Conservation (phyloP, 768 basidiomycete genomes). For the Tricholoma saponaceum region DNA sequence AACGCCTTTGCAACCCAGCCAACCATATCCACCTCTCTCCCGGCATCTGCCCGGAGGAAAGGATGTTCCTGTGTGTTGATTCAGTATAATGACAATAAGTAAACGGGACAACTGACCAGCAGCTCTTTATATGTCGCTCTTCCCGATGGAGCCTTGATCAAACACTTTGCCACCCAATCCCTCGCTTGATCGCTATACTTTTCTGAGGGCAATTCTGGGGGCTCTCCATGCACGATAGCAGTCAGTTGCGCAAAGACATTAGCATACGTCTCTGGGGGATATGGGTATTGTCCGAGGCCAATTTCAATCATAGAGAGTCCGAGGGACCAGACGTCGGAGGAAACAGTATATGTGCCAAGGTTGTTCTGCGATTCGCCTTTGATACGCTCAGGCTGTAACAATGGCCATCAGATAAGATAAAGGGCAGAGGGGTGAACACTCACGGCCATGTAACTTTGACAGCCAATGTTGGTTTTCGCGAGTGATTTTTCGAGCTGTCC, state of each 20-base stretch:
- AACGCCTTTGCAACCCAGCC: slow-evolving; percentile 70
- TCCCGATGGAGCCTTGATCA: slow-evolving; percentile 74
- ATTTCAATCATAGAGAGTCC: slow-evolving; percentile 94
- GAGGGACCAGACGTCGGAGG: slow-evolving; percentile 97
- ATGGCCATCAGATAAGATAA: slow-evolving; percentile 1
- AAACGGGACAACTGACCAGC: slow-evolving; percentile 44
- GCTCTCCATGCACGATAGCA: slow-evolving; percentile 95
- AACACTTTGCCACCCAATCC: slow-evolving; percentile 79
- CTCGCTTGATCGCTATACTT: slow-evolving; percentile 64
- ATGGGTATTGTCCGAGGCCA: slow-evolving; percentile 87
- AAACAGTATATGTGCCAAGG: slow-evolving; percentile 88
- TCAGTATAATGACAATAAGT: neutral
- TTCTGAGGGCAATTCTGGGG: slow-evolving; percentile 78
- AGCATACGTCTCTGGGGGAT: slow-evolving; percentile 94
- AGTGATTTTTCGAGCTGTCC: slow-evolving; percentile 95
- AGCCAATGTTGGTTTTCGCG: slow-evolving; percentile 98
- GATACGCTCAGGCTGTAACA: slow-evolving; percentile 84
- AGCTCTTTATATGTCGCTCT: slow-evolving; percentile 84
- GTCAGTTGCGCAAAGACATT: slow-evolving; percentile 95
- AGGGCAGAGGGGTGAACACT: slow-evolving; percentile 22
- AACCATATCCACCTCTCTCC: slow-evolving; percentile 75
- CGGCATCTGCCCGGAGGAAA: slow-evolving; percentile 61
- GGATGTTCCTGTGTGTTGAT: slow-evolving; percentile 56
- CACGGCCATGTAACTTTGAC: slow-evolving; percentile 98
- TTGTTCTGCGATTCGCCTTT: slow-evolving; percentile 89